These are phyloP conservation scores for Diddensiella santjacobensis DNA, from an alignment of 805 yeast genomes.

Conservation along the genomic window DNA sequence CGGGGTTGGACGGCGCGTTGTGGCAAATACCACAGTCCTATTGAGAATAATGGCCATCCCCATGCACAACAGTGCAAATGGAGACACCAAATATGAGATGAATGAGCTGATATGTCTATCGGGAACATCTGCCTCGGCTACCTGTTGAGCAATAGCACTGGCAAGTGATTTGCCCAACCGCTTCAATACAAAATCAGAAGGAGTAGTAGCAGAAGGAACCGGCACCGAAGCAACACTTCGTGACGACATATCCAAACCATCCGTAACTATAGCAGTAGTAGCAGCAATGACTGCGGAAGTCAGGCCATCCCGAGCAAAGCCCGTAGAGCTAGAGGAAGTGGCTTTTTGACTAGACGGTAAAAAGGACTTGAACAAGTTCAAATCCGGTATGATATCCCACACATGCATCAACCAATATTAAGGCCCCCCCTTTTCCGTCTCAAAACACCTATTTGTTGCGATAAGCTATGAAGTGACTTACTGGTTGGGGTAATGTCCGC, in stretches of 20 bases:
- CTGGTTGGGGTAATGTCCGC: too few species aligned
- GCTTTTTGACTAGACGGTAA: neutral
- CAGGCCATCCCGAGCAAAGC: neutral
- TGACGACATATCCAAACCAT: neutral
- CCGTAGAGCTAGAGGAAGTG: neutral
- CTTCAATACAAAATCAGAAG: constrained; percentile 18
- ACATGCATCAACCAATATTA: neutral
- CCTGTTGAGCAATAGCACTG: constrained; percentile 11
- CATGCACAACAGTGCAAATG: constrained; percentile 43
- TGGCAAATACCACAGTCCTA: constrained; percentile 55
- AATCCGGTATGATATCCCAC: neutral
- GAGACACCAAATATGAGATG: constrained; percentile 27
- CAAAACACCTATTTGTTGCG: neutral
- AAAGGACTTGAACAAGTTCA: neutral
- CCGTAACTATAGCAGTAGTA: neutral
- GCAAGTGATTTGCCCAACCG: constrained; percentile 13
- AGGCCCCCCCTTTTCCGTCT: neutral
- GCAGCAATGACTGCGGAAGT: neutral
- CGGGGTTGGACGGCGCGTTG: constrained; percentile 42
- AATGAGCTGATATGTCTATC: constrained; percentile 17
- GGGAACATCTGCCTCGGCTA: constrained; percentile 12
- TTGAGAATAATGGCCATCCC: constrained; percentile 55
- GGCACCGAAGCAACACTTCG: neutral
- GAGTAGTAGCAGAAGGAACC: neutral
- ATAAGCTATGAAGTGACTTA: too few species aligned